Conservation (phyloP, 495 filamentous ascomycete species). For the Hyaloscypha bicolor region DNA sequence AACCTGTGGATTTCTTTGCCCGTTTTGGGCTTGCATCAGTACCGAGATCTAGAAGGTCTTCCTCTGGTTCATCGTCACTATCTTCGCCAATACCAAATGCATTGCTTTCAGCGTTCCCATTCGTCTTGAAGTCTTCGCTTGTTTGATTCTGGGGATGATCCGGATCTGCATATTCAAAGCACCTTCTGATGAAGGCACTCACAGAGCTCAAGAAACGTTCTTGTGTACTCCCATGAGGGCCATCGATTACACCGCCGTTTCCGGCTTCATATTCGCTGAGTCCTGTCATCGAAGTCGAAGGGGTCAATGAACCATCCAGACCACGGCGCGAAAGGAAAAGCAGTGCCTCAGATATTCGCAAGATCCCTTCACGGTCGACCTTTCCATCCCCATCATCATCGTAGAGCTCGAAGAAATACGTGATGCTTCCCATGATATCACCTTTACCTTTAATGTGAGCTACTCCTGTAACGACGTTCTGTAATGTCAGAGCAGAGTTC, state of each 20-base stretch:
- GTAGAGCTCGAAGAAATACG: conserved; percentile 96
- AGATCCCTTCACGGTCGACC: conserved; percentile 95
- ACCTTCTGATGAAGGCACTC: conserved; percentile 91
- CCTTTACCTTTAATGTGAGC: conserved; percentile 87
- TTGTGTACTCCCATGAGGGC: conserved; percentile 39
- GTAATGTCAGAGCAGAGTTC: conserved; percentile 74
- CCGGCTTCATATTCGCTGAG: conserved; percentile 39
- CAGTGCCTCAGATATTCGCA: conserved; percentile 91
- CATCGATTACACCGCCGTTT: conserved; percentile 29
- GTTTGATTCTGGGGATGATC: conserved; percentile 60
- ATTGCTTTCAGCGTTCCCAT: conserved; percentile 45
- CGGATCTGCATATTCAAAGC: conserved; percentile 98
- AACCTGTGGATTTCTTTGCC: conserved; percentile 27
- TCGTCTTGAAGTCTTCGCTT: conserved; percentile 29
- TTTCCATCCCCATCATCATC: conserved; percentile 90
- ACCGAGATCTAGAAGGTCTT: conserved; percentile 66
- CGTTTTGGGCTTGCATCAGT: conserved; percentile 13
- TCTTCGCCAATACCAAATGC: conserved; percentile 83
- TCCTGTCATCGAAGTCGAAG: conserved; percentile 42
- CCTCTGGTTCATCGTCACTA: conserved; percentile 55
- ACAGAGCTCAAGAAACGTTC: conserved; percentile 89
- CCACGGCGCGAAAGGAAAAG: conserved; percentile 89
- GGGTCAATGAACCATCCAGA: conserved; percentile 69
- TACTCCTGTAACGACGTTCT: conserved; percentile 88
- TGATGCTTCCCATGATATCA: conserved; percentile 96